Evolutionary conservation across 257 asterid species (phyloP).

Genomic region (Linaria vulgaris): DNA sequence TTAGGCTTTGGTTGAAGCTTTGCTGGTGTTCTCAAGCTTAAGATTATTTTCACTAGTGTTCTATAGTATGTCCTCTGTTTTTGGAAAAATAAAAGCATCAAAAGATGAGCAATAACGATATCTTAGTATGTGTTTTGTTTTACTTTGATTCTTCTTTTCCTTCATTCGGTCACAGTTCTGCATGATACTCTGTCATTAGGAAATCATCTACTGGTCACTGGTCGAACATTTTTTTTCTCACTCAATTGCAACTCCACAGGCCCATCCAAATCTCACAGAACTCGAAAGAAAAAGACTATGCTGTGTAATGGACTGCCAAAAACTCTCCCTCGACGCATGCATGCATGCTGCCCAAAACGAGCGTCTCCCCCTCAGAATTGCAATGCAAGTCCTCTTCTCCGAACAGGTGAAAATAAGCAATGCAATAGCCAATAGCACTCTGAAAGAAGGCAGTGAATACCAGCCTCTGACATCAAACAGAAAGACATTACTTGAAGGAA

Average conservation of each 20-base stretch:
- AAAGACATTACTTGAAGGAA: slow-evolving; percentile 78
- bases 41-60: no score
- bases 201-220: no score
- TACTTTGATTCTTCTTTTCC: no score
- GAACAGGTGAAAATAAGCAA: slow-evolving; percentile 92
- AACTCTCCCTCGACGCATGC: slow-evolving; percentile 91
- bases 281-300: slow-evolving; percentile 93
- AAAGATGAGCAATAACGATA: no score
- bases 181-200: no score
- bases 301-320: slow-evolving; percentile 96
- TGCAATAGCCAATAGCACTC: slow-evolving; percentile 59
- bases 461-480: slow-evolving; percentile 68
- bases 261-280: slow-evolving; percentile 82
- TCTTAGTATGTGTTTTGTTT: no score
- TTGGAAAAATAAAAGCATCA: no score
- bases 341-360: slow-evolving; percentile 98
- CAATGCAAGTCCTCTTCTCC: slow-evolving; percentile 89
- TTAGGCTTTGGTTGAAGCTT: not conserved
- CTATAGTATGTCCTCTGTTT: no score
- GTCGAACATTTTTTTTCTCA: no score
- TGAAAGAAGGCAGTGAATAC: slow-evolving; percentile 64
- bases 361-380: slow-evolving; percentile 83
- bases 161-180: no score
- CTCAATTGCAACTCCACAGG: slow-evolving; percentile 39
- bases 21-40: no score